Conservation (phyloP, 2,329 filamentous ascomycete genomes). For the Fusarium mangiferae region DNA sequence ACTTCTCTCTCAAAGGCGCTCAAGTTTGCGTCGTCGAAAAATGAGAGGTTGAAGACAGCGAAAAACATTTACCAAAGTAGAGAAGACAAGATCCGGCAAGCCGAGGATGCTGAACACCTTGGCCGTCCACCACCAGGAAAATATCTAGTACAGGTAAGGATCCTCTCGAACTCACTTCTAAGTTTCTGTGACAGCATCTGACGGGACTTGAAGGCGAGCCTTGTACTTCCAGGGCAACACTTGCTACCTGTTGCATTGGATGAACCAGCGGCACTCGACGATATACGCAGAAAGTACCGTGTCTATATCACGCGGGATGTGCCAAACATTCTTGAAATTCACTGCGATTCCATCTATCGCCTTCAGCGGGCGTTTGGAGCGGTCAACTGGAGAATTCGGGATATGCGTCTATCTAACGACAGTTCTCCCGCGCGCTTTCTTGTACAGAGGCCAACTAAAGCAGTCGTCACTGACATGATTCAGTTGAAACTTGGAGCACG, state of each 20-base stretch:
- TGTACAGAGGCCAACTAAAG: slow-evolving; percentile 41
- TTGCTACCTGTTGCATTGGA: slow-evolving; percentile 43
- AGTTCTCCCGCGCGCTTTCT: slow-evolving; percentile 41
- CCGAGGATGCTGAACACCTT: slow-evolving; percentile 37
- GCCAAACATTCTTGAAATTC: slow-evolving; percentile 43
- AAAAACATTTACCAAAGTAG: slow-evolving; percentile 38
- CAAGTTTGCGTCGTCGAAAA: slow-evolving; percentile 9
- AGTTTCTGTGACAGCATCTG: not conserved
- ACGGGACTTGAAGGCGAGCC: slow-evolving; percentile 18
- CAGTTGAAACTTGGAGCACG: slow-evolving; percentile 40
- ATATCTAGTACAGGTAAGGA: slow-evolving; percentile 41
- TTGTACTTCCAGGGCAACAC: slow-evolving; percentile 46
- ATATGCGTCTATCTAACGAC: slow-evolving; percentile 46
- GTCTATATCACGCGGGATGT: slow-evolving; percentile 47
- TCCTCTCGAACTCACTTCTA: not conserved
- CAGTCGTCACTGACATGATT: slow-evolving; percentile 26
- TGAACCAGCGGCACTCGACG: slow-evolving; percentile 38
- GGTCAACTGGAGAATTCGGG: slow-evolving; percentile 47
- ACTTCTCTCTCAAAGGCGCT: not conserved
- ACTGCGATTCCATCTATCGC: slow-evolving; percentile 32
- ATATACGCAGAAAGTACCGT: slow-evolving; percentile 42
- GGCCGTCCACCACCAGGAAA: slow-evolving; percentile 37
- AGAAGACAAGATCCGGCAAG: slow-evolving; percentile 27
- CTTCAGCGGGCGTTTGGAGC: slow-evolving; percentile 45
- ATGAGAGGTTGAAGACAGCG: slow-evolving; percentile 24